These are phyloP conservation scores for Cutaneotrichosporon sp. DNA, from an alignment of 1,284 basidiomycete genomes.

Conservation along the genomic window DNA sequence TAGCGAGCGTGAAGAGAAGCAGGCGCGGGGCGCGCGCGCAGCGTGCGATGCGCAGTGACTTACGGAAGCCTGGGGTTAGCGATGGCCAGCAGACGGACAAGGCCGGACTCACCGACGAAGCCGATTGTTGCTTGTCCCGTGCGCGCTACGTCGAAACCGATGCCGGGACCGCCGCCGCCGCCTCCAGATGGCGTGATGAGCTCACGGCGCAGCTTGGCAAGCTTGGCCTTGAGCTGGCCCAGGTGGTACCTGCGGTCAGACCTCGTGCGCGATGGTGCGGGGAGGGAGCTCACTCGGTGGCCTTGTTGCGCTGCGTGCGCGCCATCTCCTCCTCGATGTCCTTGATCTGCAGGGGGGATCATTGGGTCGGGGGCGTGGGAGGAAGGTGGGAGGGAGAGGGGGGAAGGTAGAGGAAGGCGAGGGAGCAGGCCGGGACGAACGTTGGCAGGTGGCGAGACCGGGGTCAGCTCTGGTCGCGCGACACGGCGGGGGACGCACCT, in stretches of 20 bases:
- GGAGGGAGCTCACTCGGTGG: conserved; percentile 50
- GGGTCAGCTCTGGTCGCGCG: neutral
- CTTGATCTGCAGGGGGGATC: conserved; percentile 41
- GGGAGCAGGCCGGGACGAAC: neutral
- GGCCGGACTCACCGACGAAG: conserved; percentile 61
- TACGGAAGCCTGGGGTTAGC: conserved; percentile 8
- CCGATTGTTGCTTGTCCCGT: conserved; percentile 96
- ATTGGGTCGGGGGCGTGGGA: neutral
- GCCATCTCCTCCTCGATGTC: conserved; percentile 56
- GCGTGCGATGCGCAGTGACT: neutral
- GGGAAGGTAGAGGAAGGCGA: neutral
- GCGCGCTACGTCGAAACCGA: conserved; percentile 95
- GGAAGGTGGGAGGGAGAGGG: neutral
- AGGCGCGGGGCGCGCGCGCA: neutral
- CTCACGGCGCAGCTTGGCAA: conserved; percentile 94
- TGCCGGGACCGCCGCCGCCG: conserved; percentile 80
- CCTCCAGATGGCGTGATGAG: conserved; percentile 77
- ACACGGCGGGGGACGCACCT: conserved; percentile 28
- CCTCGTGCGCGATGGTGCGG: conserved; percentile 18
- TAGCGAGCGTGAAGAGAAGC: neutral
- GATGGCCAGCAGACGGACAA: neutral
- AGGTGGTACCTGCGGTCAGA: conserved; percentile 71
- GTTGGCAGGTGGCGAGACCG: conserved; percentile 2
- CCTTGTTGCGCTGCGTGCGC: conserved; percentile 85
- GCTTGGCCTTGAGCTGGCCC: conserved; percentile 94